A percentile compares a stretch with the other conserved stretches of the same genome.
phyloP scores from a whole-genome alignment of 2,329 filamentous ascomycete species.

The Xylariaceae sp. region DNA sequence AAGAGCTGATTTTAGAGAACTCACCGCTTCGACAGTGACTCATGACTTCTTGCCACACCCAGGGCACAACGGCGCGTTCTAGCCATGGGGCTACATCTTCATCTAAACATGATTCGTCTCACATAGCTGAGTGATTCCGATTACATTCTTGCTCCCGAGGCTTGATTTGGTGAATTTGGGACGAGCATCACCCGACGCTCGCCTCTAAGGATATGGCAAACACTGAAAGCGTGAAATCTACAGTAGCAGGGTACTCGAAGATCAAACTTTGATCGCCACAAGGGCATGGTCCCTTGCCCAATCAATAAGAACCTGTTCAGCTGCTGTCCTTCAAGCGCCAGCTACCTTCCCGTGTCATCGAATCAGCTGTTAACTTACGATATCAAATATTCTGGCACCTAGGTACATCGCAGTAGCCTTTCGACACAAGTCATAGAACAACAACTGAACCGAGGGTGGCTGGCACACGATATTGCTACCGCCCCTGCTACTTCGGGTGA shows the following conservation, averaged over 20 bases:
- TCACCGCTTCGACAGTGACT: slow-evolving; percentile 15
- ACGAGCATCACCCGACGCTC: not conserved
- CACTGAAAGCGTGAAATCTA: not conserved
- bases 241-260: not conserved
- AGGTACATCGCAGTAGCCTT: not conserved
- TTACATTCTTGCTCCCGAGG: not conserved
- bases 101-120: not conserved
- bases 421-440: not conserved
- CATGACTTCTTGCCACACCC: not conserved
- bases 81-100: not conserved
- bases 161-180: not conserved
- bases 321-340: not conserved
- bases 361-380: not conserved
- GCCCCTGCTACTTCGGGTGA: not conserved
- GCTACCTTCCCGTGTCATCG: not conserved
- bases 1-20: not conserved
- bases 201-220: not conserved
- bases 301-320: not conserved
- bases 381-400: not conserved
- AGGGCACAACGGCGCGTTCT: not conserved
- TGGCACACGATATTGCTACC: not conserved
- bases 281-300: not conserved
- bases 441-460: not conserved
- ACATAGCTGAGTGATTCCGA: not conserved
- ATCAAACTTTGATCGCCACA: not conserved